Percentiles rank a stretch among this genome's conserved stretches.
phyloP scores from a whole-genome alignment of 257 asterid genomes.

The Nicotiana tomentosiformis region DNA sequence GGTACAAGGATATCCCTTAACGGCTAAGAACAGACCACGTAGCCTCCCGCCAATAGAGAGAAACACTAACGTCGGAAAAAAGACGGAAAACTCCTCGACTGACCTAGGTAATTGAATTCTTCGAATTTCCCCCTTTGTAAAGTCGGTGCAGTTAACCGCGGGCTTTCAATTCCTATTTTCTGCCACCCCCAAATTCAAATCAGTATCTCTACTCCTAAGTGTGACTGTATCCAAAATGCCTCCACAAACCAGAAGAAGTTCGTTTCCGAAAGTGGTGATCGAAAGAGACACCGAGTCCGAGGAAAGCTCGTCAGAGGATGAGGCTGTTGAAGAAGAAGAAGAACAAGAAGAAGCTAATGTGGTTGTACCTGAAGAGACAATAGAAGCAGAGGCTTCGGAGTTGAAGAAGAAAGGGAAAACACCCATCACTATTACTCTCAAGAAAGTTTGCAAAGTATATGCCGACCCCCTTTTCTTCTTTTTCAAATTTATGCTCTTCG shows the following conservation, averaged over 20 bases:
- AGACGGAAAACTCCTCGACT: no score
- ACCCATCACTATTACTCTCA: slow-evolving; percentile 72
- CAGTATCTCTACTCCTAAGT: no score
- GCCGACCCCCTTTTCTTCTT: neutral
- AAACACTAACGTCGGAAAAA: neutral
- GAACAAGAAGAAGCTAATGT: slow-evolving; percentile 17
- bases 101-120: slow-evolving; percentile 1
- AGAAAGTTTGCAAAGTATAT: slow-evolving; percentile 82
- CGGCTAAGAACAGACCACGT: slow-evolving; percentile 25
- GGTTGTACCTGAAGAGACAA: slow-evolving; percentile 23
- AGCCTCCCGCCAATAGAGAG: slow-evolving; percentile 28
- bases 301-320: slow-evolving; percentile 54
- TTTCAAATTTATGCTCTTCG: neutral
- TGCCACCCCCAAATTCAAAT: neutral
- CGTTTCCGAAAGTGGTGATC: slow-evolving; percentile 68
- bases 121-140: neutral
- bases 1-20: neutral
- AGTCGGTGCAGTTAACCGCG: slow-evolving; percentile 5
- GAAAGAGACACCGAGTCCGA: slow-evolving; percentile 73
- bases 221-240: slow-evolving; percentile 36
- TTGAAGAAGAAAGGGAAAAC: slow-evolving; percentile 31
- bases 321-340: slow-evolving; percentile 15
- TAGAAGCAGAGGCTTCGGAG: slow-evolving; percentile 30
- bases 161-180: neutral
- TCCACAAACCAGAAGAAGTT: slow-evolving; percentile 50